Conservation (phyloP, 2,329 filamentous ascomycete genomes). For the Colletotrichum plurivorum region DNA sequence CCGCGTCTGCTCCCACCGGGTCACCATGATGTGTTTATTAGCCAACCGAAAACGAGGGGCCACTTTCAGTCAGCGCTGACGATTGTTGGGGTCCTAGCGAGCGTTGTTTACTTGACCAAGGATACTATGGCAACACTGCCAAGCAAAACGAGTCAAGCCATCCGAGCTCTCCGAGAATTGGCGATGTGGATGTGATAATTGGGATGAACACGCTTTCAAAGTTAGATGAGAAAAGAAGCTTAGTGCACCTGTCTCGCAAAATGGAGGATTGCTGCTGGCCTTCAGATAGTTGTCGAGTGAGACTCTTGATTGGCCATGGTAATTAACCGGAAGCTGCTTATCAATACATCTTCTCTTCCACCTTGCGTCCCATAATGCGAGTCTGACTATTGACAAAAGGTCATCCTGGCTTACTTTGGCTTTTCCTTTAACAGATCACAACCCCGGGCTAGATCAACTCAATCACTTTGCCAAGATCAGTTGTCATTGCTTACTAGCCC, state of each 20-base stretch:
- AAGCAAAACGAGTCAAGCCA: slow-evolving; percentile 6
- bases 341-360: no score
- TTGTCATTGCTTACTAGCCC: background rate
- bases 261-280: background rate
- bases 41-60: background rate
- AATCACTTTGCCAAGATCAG: background rate
- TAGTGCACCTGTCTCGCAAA: background rate
- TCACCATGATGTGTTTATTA: background rate
- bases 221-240: background rate
- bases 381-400: no score
- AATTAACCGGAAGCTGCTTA: no score
- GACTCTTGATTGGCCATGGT: background rate
- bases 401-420: background rate
- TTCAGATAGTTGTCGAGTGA: background rate
- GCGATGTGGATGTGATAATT: background rate
- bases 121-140: background rate
- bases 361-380: no score
- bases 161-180: slow-evolving; percentile 16
- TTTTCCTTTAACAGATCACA: background rate
- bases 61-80: slow-evolving; percentile 4
- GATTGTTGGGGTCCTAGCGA: background rate
- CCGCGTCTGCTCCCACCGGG: slow-evolving; percentile 6
- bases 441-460: background rate
- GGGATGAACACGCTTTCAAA: background rate
- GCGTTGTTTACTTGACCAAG: background rate